phyloP scores from a whole-genome alignment of 495 filamentous ascomycete genomes.

The Annulohypoxylon stygium region DNA sequence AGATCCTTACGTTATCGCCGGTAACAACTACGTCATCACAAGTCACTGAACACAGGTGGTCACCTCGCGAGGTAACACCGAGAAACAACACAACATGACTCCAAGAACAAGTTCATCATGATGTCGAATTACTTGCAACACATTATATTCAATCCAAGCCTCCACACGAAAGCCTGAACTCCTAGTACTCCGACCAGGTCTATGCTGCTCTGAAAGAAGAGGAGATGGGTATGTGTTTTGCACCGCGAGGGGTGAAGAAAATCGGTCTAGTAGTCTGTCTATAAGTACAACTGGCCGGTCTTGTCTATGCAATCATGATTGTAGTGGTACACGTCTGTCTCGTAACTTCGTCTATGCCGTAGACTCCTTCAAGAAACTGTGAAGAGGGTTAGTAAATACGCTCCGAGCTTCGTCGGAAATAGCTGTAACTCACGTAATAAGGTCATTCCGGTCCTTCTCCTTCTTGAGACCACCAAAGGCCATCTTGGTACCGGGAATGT shows the following conservation, averaged over 20 bases:
- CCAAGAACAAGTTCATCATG: slow-evolving; percentile 16
- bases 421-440: slow-evolving; percentile 85
- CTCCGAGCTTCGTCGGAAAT: background rate
- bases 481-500: slow-evolving; percentile 99
- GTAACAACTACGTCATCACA: slow-evolving; percentile 37
- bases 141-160: slow-evolving; percentile 47
- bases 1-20: background rate
- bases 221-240: slow-evolving; percentile 53
- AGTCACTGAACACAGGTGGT: background rate
- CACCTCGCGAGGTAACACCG: background rate
- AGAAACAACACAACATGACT: background rate
- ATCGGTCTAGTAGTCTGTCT: slow-evolving; percentile 54
- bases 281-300: slow-evolving; percentile 52
- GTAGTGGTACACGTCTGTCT: slow-evolving; percentile 54
- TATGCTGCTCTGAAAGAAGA: slow-evolving; percentile 43
- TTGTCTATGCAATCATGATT: slow-evolving; percentile 51
- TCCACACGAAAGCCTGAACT: slow-evolving; percentile 40
- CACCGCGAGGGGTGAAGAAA: slow-evolving; percentile 40
- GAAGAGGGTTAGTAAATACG: slow-evolving; percentile 24
- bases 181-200: slow-evolving; percentile 39
- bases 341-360: slow-evolving; percentile 66
- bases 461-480: slow-evolving; percentile 99
- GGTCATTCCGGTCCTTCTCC: slow-evolving; percentile 98
- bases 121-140: slow-evolving; percentile 44
- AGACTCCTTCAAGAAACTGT: slow-evolving; percentile 74